Evolutionary conservation across 768 basidiomycete species (phyloP).

Genomic region (Serendipita vermifera): DNA sequence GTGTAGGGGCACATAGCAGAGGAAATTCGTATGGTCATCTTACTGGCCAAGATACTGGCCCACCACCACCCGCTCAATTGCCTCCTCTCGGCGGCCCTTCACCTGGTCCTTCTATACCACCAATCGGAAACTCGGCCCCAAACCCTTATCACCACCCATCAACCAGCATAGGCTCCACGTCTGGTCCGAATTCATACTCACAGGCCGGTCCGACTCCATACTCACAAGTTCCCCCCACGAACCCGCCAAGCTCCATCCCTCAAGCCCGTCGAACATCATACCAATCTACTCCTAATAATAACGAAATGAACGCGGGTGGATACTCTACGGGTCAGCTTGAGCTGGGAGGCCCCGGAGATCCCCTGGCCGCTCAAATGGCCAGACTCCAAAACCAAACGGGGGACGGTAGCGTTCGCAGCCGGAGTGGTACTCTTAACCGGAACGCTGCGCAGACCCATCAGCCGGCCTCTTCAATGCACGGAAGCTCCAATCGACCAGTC

Average conservation of each 20-base stretch:
- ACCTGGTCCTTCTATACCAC: not conserved
- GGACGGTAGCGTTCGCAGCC: not conserved
- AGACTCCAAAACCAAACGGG: not conserved
- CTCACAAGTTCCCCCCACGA: no score
- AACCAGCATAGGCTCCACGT: not conserved
- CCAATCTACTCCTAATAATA: no score
- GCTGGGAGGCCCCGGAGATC: not conserved
- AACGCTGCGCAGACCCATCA: not conserved
- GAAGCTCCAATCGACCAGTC: not conserved
- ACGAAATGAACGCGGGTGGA: no score
- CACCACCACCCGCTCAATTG: no score
- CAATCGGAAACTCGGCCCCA: not conserved
- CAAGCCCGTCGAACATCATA: no score
- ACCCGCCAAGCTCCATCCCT: no score
- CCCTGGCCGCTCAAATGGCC: not conserved
- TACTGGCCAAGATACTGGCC: not conserved
- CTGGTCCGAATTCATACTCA: not conserved
- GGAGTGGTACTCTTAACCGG: not conserved
- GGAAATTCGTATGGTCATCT: not conserved
- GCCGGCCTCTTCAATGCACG: not conserved
- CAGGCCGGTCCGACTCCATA: no score
- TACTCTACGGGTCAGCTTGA: no score
- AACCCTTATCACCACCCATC: not conserved
- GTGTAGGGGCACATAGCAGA: constrained; percentile 43
- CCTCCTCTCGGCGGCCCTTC: not conserved